These are phyloP conservation scores for Cucurbita ficifolia DNA, from an alignment of 306 rosid genomes.

Conservation along the genomic window DNA sequence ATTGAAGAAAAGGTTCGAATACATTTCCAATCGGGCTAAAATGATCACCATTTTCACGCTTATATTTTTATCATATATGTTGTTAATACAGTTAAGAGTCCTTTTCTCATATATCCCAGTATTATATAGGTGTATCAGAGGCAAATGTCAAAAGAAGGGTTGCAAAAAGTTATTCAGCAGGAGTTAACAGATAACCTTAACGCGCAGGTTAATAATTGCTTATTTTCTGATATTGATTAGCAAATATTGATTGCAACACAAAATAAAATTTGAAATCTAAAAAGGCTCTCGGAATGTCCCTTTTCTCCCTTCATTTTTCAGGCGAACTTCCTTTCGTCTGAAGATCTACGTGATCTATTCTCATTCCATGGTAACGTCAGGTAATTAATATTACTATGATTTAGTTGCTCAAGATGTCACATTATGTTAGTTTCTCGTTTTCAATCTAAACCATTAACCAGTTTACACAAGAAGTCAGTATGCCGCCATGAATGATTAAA, in stretches of 20 bases:
- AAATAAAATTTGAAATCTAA: not conserved
- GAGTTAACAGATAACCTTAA: constrained; percentile 45
- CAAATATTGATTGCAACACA: too few species aligned
- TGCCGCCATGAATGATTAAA: not conserved
- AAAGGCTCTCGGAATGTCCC: not conserved
- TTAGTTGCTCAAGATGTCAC: not conserved
- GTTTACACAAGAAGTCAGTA: not conserved
- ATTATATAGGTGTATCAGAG: constrained; percentile 77
- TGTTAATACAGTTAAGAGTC: constrained; percentile 6
- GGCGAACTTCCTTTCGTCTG: constrained; percentile 67
- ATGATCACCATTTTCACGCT: constrained; percentile 6
- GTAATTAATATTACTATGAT: constrained; percentile 20
- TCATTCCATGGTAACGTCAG: constrained; percentile 55
- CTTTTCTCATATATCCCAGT: not conserved
- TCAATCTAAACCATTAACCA: not conserved
- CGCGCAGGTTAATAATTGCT: constrained; percentile 37
- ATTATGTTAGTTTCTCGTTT: not conserved
- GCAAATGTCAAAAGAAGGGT: constrained; percentile 98
- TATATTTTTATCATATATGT: not conserved
- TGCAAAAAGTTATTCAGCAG: constrained; percentile 87
- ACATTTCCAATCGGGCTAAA: constrained; percentile 12
- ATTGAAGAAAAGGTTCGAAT: constrained; percentile 81
- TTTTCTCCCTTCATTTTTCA: constrained; percentile 7
- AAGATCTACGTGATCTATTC: constrained; percentile 89
- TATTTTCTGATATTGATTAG: constrained; percentile 8